Evolutionary conservation across 225 moss, liverwort and hornwort species (phyloP).

Genomic region (Pseudoscleropodium purum): DNA sequence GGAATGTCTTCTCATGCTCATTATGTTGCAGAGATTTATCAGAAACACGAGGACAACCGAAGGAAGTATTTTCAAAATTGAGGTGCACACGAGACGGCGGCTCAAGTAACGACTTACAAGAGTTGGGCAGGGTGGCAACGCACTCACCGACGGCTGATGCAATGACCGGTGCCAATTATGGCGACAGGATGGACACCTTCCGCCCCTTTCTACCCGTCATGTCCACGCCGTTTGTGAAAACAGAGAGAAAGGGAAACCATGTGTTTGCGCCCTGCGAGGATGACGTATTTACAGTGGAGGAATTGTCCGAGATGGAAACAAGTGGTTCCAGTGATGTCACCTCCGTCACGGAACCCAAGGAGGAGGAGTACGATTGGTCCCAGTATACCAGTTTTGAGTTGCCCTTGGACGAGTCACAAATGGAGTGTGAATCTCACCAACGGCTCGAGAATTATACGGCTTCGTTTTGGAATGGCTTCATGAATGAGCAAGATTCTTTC

Average conservation of each 20-base stretch:
- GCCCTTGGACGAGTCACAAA: background rate
- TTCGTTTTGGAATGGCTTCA: conserved; percentile 3
- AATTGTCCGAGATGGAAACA: conserved; percentile 21
- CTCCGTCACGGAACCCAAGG: conserved; percentile 6
- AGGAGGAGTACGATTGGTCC: conserved; percentile 16
- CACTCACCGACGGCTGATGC: background rate
- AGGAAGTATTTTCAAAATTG: background rate
- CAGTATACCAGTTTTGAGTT: conserved; percentile 17
- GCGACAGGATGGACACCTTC: background rate
- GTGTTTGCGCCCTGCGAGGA: background rate
- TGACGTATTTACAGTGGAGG: background rate
- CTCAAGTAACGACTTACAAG: conserved; percentile 19
- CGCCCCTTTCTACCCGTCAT: background rate
- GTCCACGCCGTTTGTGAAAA: background rate
- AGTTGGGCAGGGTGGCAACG: background rate
- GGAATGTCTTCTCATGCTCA: background rate
- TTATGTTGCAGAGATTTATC: background rate
- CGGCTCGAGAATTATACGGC: background rate
- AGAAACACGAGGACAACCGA: background rate
- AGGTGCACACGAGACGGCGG: conserved; percentile 3
- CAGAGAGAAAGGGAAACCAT: background rate
- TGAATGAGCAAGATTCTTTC: conserved; percentile 7
- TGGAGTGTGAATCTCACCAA: background rate
- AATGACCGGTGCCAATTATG: conserved; percentile 1
- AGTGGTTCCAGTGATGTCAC: conserved; percentile 26